Base-by-base conservation (phyloP, 192 early-diverging fungal species). In the Coemansia sp. region DNA sequence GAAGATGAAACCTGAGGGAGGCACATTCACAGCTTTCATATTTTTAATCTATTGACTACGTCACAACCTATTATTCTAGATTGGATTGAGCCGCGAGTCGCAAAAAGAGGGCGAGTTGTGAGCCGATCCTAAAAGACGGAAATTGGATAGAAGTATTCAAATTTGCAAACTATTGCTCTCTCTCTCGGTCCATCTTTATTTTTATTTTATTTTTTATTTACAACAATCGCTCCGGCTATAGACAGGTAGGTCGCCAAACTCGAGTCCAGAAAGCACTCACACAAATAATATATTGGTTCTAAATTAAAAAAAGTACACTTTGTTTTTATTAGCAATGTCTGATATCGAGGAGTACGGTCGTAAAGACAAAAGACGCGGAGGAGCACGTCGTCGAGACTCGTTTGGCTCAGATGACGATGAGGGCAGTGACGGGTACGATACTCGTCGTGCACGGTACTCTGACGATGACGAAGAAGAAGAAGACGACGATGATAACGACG, bases 401-500 rank as follows among this genome's bases (percentile, higher is more conserved):
- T 34, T 75, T 85, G 76, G 72, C 78, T 8, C 62, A 78, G 41
- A 33, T 40, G 86, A 86, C 41, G 84, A 85, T 34, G 86, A 79
- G 40, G 83, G 73, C 20, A 85, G 88, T 38, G 88, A 88, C 31
- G 87, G 85, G 38, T 79, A 69, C 27, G 73, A 75, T 47, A 62
- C 66, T 38, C 43, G 82, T 44, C 61, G 86, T 77, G 39, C 33
- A 31, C 69, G 38, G n/a, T 72, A 78, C 40, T 50, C 62, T 36
- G 74, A 75, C 41, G 85, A 87, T 9, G 85, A 86, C 20, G 88
- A 88, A 4, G 81, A 86, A 8, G 89, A 90, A 15, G 92, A 89
- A 33, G 85, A 89, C 62, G 90, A 90, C 49, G 86, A 88, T 49
- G 87, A 86, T 39, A 84, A 92, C 58, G 86, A 87, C 68, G 87